Evolutionary conservation across 768 basidiomycete genomes (phyloP), one percentile per base, ranked within the genome.

Genomic region (Chalciporus pseudorubinellus): DNA sequence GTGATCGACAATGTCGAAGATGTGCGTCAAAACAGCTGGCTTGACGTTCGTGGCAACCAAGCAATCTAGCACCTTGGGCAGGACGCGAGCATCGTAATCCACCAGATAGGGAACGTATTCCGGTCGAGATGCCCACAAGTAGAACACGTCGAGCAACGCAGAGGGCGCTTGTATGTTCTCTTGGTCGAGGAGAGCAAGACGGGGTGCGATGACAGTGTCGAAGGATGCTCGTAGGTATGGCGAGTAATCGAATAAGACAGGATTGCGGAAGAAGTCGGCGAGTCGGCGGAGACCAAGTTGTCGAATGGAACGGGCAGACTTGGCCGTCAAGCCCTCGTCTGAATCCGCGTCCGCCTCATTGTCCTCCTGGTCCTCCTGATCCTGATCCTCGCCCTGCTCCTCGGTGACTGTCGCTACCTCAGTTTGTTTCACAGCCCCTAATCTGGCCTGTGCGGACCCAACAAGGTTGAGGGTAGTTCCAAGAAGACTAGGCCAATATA

Each of bases 151-250:
- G 39, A 99, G 72, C 16, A 95, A 75, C 0, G 90, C 84, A 0
- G 94, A 95, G 0, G 95, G 94, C 0, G 91, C 79, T 66, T 98
- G 95, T 0, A 88, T 91, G 60, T 95, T 98, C 68, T 98, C 97
- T 39, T 71, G 76, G 52, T 88, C 85, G 21, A 98, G 74, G 4
- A 72, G 68, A 0, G 81, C 72, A 20, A 99, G 75, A 6, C 97
- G 88, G 1, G 95, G 94, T 0, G 87, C 82, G 59, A 98, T 87
- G 72, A 91, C 81, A 0, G 80, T 71, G 1, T 73, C 52, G 71
- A 92, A 98, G 9, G 83, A 79, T 6, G 76, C 71, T 4, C 72
- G 68, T 62, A 98, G 74, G 67, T 84, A 95, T 0, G 83, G 79
- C 0, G 74, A 62, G 65, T 87, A 95, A 67, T 95, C 82, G 66